Base-by-base conservation (phyloP, 768 basidiomycete species). In the Termitomyces sp. region DNA sequence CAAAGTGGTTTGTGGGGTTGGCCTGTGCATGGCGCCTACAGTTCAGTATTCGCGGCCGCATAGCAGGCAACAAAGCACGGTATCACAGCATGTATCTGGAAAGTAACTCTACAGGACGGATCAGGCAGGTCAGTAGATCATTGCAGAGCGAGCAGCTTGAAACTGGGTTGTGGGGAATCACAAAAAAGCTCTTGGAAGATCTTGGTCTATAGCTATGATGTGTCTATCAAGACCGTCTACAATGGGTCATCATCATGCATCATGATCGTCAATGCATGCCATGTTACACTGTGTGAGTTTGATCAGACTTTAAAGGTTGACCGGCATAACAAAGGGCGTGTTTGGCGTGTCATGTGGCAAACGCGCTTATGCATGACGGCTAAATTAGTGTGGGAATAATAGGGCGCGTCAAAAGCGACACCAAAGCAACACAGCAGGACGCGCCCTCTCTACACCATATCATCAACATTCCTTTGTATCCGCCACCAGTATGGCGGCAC, bases 21-120 rank as follows among this genome's bases (percentile, higher is more conserved):
- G 53, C 51, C 21, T 58, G 57, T 57, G 7, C 59, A 59, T 22
- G 68, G 69, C 7, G 66, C 69, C 7, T 64, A 67, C 40, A 66
- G 61, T 40, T 60, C 64, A 8, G 28, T 61, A 7, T 71, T 70
- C 50, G 68, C 69, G 11, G 69, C 67, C 49, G 67, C 69, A 14
- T 58, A 58, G 8, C 45, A 14, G 59, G 60, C 22, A 58, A 67
- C 37, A 66, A 51, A 47, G 55, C 54, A 15, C 38, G 30, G 10
- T 71, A 68, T 47, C 57, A 61, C 41, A 67, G 66, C 1, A 63
- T 45, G 17, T 68, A 71, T 58, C 35, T 69, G 19, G 51, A 49
- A 49, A n/a, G 50, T 37, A 38, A n/a, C 11, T 60, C 58, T 17
- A 26, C 54, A 17, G 62, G 57, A 10, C 45, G 50, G 34, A 52